A percentile compares a stretch with the other conserved stretches of the same genome.
Conservation (phyloP, 108 stramenopile genomes). For the Nannochloropsis gaditana region DNA sequence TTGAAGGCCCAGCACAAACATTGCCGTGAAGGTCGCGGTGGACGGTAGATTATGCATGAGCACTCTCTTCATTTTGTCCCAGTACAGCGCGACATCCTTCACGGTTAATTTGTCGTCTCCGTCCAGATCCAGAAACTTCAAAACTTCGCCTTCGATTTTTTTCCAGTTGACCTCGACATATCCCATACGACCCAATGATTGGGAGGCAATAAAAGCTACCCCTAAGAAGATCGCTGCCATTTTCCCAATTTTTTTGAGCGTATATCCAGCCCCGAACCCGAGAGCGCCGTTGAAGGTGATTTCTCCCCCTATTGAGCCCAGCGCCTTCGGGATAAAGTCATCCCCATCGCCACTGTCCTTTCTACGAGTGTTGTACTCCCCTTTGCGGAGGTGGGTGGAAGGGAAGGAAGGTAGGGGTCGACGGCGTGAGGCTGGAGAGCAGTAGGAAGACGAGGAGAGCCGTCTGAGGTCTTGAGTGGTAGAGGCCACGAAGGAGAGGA, state of each 20-base stretch:
- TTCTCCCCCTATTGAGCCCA: not conserved
- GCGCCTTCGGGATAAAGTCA: not conserved
- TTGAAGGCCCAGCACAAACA: not conserved
- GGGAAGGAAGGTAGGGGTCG: not conserved
- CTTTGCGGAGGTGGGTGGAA: not conserved
- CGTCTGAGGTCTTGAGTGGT: conserved; percentile 3
- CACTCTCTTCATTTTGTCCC: not conserved
- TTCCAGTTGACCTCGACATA: not conserved
- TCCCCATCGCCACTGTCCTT: not conserved
- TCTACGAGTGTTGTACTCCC: not conserved
- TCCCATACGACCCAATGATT: not conserved
- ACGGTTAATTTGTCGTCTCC: not conserved
- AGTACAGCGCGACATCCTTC: not conserved
- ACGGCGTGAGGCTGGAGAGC: not conserved
- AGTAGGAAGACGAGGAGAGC: not conserved
- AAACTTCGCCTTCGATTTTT: not conserved
- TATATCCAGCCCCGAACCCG: not conserved
- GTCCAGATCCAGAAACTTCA: not conserved
- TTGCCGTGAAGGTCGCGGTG: conserved; percentile 9
- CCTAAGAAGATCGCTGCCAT: conserved; percentile 1
- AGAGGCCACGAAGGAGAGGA: not conserved
- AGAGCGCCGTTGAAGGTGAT: not conserved
- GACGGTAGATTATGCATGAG: not conserved
- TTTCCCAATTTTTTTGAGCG: not conserved
- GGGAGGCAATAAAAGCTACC: not conserved